Base-by-base conservation (phyloP, 73 alveolate species). In the Uronychia binucleata region DNA sequence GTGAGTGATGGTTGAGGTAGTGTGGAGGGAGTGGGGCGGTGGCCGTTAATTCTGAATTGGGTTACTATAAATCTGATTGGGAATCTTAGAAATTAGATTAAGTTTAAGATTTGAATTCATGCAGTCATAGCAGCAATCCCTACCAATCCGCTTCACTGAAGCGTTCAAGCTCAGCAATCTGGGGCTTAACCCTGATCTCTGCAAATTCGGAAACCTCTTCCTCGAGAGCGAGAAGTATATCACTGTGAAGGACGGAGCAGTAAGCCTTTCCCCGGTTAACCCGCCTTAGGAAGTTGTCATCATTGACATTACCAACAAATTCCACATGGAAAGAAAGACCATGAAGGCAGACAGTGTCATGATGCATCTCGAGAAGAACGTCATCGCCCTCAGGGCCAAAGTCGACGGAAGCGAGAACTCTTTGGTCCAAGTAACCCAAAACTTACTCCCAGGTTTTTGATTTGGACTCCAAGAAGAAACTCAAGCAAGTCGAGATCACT, bases 291-390 rank as follows among this genome's bases (percentile, higher is more conserved):
- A 92, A 77, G 78, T 88, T 31, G 92, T 88, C 76, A 88, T 92
- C 82, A 75, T 94, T 74, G 96, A 94, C 87, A 59, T 94, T 79
- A 85, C 86, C 78, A 85, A 91, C 77, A 86, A 88, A 33, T 90
- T 80, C 93, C 58, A 85, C n/a, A 91, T 83, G 58, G 89, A 95
- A 35, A 95, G 99, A 83, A 96, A 96, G 94, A 97, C 98, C 86
- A 96, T 95, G 92, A 98, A 93, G 93, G 99, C 99, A 58, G 99
- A 98, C 33, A 97, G 96, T 26, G 98, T 97, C 30, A 85, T 98
- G 90, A 97, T 97, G 99, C 99, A 98, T 91, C 98, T 98, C 33
- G 75, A 94, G 74, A 86, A 92, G 87, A 95, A 96, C 89, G 93
- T 98, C 87, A 97, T 98, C 84, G 98, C 99, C 27, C 94, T 97